A percentile compares a stretch with the other conserved stretches of the same genome.
Conservation (phyloP, 352 stramenopile species). For the Phytopythium helicoides region DNA sequence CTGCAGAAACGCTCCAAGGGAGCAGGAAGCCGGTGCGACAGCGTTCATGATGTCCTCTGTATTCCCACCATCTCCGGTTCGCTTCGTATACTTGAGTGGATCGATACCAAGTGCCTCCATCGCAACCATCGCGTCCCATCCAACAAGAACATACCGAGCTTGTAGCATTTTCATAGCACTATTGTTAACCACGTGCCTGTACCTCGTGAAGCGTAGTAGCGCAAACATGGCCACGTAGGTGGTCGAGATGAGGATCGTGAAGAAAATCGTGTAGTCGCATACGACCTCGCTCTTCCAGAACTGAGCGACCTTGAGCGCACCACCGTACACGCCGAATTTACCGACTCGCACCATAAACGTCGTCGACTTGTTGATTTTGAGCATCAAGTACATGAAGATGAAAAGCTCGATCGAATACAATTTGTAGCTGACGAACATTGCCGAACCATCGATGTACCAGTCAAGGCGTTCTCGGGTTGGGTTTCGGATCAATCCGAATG, state of each 20-base stretch:
- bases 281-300: conserved; percentile 34
- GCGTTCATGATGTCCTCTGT: not conserved
- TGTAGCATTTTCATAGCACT: conserved; percentile 19
- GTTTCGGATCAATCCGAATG: conserved; percentile 4
- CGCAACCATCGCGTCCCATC: conserved; percentile 12
- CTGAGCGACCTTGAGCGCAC: conserved; percentile 10
- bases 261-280: conserved; percentile 17
- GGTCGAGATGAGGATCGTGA: conserved; percentile 8
- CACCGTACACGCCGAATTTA: conserved; percentile 19
- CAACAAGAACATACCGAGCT: conserved; percentile 16
- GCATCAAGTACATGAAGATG: conserved; percentile 14
- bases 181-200: conserved; percentile 16
- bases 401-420: conserved; percentile 25
- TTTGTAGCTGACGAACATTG: conserved; percentile 29
- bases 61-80: not conserved
- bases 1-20: conserved; percentile 16
- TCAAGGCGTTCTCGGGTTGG: conserved; percentile 4
- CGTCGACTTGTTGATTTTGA: conserved; percentile 13
- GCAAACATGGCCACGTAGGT: conserved; percentile 5
- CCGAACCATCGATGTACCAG: conserved; percentile 21
- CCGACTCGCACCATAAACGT: conserved; percentile 17
- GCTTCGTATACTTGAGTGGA: conserved; percentile 10
- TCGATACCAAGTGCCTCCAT: conserved; percentile 27
- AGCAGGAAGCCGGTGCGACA: conserved; percentile 19
- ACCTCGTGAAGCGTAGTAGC: conserved; percentile 9